Evolutionary conservation across 1,284 basidiomycete species (phyloP).

Genomic region (Tilletia caries): DNA sequence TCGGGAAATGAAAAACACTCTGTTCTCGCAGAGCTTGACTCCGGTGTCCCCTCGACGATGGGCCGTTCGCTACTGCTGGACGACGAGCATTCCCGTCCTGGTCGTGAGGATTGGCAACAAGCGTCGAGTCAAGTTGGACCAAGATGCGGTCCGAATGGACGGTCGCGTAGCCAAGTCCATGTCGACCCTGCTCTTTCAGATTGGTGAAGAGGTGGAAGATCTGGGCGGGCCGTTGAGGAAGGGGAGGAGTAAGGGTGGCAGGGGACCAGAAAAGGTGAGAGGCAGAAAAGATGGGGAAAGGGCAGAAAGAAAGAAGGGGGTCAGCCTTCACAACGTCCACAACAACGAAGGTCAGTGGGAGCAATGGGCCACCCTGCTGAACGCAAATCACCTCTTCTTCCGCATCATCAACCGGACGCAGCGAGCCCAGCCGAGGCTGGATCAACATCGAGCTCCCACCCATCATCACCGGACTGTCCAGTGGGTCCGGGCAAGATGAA

Average conservation of each 20-base stretch:
- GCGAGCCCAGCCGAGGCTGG: neutral
- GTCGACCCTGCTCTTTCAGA: neutral
- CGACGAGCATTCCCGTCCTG: too few relatives aligned
- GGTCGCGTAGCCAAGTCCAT: constrained; percentile 2
- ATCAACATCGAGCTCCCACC: neutral
- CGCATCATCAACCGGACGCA: neutral
- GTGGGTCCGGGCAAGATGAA: too few relatives aligned
- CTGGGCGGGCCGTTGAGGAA: too few relatives aligned
- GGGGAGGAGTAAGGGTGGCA: neutral
- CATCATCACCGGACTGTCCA: neutral
- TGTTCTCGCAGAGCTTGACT: neutral
- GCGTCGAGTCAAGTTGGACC: neutral
- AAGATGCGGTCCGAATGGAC: neutral
- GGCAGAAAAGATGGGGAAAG: neutral
- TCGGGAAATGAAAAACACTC: neutral
- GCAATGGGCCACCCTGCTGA: neutral
- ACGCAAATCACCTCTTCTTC: neutral
- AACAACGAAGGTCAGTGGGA: neutral
- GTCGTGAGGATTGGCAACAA: too few relatives aligned
- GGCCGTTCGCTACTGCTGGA: neutral
- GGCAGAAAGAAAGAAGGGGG: too few relatives aligned
- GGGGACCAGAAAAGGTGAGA: neutral
- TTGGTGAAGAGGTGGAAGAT: constrained; percentile 13
- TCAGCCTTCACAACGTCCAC: too few relatives aligned
- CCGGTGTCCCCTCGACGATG: neutral